Base-by-base conservation (phyloP, 768 basidiomycete genomes). In the Pleurotus citrinopileatus region DNA sequence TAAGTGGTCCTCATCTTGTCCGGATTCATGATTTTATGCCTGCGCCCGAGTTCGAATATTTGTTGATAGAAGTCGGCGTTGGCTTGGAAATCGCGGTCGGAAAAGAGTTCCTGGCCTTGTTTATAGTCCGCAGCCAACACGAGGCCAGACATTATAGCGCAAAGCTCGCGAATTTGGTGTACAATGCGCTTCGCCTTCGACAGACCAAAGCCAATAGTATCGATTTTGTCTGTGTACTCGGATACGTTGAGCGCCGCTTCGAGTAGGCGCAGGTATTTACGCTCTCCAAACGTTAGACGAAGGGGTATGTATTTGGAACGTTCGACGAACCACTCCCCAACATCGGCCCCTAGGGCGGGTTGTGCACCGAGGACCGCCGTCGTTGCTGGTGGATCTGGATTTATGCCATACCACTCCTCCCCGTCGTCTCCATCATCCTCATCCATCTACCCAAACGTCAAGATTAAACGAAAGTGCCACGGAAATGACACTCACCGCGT, bases 21-120 rank as follows among this genome's bases (percentile, higher is more conserved):
- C 0, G 91, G 91, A 61, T 93, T 94, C 89, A 89, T 91, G 63
- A 94, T 93, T 67, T 93, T 93, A 65, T 92, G 89, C 55, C 91
- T 78, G 46, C 90, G 75, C 17, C 91, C 90, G 20, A 93, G 78
- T 69, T 93, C 91, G 58, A 93, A 93, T 22, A 92, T 77, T 12
- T 75, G 69, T 61, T 91, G 89, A 62, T 87, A 94, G 63, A 93
- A 94, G 6, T 85, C 82, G 15, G 81, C 82, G 61, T 94, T 94
- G 12, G 81, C 76, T 56, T 87, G 75, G 63, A 94, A 94, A 65
- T 94, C 89, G 19, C 89, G 81, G 57, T 91, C 87, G 36, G 81
- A 72, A 66, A 94, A 93, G 13, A 94, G 78, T 57, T 91, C 87
- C 60, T 94, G 91, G n/a, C 91, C 91, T 58, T 82, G 79, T 67